Conservation (phyloP, 2,329 filamentous ascomycete genomes). For the Dactylellina haptotyla region DNA sequence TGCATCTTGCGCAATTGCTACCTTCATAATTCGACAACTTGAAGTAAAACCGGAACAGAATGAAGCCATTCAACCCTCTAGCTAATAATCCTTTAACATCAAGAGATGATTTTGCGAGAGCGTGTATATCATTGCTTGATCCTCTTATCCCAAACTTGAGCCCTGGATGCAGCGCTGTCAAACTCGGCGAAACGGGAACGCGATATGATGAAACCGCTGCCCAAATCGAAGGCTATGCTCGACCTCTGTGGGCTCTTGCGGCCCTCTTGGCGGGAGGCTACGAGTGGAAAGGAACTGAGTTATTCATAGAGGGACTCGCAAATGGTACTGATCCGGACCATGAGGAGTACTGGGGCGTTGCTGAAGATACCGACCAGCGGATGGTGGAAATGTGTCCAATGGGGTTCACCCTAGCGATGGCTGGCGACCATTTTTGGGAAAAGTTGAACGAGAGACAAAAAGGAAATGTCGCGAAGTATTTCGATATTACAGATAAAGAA, state of each 20-base stretch:
- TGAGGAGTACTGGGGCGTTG: slow-evolving; percentile 79
- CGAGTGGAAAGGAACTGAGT: slow-evolving; percentile 71
- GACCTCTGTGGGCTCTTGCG: slow-evolving; percentile 79
- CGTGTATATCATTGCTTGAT: slow-evolving; percentile 73
- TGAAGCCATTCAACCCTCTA: slow-evolving; percentile 42
- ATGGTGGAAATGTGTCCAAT: slow-evolving; percentile 88
- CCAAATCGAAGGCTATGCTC: slow-evolving; percentile 78
- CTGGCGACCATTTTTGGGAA: slow-evolving; percentile 72
- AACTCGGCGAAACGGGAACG: slow-evolving; percentile 76
- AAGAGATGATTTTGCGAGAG: slow-evolving; percentile 65
- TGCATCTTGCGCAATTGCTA: neutral
- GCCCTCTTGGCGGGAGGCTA: slow-evolving; percentile 75
- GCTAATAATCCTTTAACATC: slow-evolving; percentile 54
- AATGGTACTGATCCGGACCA: slow-evolving; percentile 76
- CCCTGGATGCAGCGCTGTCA: slow-evolving; percentile 71
- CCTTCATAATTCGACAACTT: neutral
- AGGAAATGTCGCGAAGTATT: slow-evolving; percentile 75
- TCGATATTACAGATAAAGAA: slow-evolving; percentile 82
- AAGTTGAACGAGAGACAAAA: slow-evolving; percentile 72
- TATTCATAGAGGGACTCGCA: slow-evolving; percentile 76
- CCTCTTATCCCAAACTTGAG: slow-evolving; percentile 79
- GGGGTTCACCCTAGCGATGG: slow-evolving; percentile 78
- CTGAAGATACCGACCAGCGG: slow-evolving; percentile 79
- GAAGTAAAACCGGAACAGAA: neutral
- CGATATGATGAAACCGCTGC: slow-evolving; percentile 80